Conservation (phyloP, 331 rosid species). For the Spiraea crenata region DNA sequence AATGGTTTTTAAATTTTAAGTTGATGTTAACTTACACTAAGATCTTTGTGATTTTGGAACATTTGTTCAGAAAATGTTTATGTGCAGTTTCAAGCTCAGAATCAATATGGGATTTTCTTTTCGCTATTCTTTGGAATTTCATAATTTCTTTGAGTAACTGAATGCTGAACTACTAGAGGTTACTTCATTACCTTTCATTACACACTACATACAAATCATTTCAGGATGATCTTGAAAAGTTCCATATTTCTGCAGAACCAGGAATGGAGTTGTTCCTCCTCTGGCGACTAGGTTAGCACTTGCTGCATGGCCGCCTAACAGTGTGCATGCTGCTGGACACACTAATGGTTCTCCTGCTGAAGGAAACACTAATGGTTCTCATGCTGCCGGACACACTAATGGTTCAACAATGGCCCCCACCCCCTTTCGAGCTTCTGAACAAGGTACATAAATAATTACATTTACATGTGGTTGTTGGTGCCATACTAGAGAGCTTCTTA, state of each 20-base stretch:
- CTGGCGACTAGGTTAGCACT: conserved; percentile 71
- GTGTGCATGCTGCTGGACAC: conserved; percentile 32
- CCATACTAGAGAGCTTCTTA: not conserved
- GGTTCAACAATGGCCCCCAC: conserved; percentile 26
- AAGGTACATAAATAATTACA: conserved; percentile 36
- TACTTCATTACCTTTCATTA: not conserved
- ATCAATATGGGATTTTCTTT: not conserved
- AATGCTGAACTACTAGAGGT: conserved; percentile 10
- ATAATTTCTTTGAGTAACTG: not conserved
- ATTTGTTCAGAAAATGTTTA: not conserved
- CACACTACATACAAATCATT: not conserved
- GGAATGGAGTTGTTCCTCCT: conserved; percentile 62
- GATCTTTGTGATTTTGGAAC: not conserved
- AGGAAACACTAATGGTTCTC: conserved; percentile 27
- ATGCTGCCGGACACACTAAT: conserved; percentile 24
- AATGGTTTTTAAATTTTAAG: not conserved
- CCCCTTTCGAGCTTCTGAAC: conserved; percentile 38
- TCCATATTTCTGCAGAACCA: conserved; percentile 51
- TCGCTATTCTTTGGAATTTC: not conserved
- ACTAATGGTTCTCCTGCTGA: conserved; percentile 29
- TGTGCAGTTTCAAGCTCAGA: not conserved
- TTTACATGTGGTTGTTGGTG: not conserved
- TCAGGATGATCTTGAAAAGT: not conserved
- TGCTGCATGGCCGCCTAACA: conserved; percentile 76
- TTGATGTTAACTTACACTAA: not conserved